These are phyloP conservation scores for Stagonosporopsis tanaceti DNA, from an alignment of 2,329 filamentous ascomycete genomes.

Conservation along the genomic window DNA sequence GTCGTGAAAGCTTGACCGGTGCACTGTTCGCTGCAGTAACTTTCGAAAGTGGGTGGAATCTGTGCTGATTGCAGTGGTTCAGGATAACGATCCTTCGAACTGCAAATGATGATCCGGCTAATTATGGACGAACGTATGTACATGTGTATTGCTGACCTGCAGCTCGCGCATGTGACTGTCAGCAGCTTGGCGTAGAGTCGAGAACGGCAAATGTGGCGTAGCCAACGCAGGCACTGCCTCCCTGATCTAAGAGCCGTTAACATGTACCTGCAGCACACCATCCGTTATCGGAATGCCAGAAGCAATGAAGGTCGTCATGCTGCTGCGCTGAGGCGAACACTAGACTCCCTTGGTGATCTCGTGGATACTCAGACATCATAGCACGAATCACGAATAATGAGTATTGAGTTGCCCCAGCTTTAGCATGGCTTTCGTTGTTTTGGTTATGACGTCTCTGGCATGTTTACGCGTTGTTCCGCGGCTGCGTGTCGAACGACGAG, in stretches of 20 bases:
- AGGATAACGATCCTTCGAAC: not conserved
- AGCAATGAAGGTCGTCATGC: not conserved
- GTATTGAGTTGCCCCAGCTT: not conserved
- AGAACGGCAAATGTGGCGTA: too few relatives aligned
- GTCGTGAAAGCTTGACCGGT: constrained; percentile 14
- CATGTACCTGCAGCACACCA: not conserved
- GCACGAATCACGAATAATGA: not conserved
- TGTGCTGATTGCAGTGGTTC: constrained; percentile 6
- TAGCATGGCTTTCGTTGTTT: not conserved
- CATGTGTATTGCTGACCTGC: not conserved
- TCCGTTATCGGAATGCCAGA: not conserved
- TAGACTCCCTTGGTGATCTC: too few relatives aligned
- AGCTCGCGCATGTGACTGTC: not conserved
- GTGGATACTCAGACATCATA: not conserved
- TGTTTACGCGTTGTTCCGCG: not conserved
- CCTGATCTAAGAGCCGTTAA: not conserved
- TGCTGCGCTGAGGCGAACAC: not conserved
- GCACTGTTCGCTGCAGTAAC: constrained; percentile 5
- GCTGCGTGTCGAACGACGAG: not conserved
- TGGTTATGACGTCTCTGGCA: not conserved
- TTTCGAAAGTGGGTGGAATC: constrained; percentile 2
- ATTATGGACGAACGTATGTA: constrained; percentile 7
- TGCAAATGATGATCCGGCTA: constrained; percentile 1
- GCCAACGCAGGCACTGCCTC: too few relatives aligned
- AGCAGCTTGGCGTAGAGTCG: too few relatives aligned